Conservation (phyloP, 306 rosid genomes). For the Acacia crassicarpa region DNA sequence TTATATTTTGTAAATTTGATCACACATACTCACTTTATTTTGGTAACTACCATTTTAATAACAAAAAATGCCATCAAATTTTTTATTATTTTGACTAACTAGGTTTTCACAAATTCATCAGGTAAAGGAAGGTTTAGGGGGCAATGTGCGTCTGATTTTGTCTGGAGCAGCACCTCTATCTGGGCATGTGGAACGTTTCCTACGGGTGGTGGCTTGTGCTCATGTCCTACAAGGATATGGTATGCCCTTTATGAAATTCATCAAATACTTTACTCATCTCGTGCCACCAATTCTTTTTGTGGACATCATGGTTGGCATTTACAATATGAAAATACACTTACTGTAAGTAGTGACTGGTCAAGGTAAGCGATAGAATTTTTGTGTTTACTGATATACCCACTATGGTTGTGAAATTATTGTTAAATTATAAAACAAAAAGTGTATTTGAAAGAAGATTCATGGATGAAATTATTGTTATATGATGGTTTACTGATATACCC, state of each 20-base stretch:
- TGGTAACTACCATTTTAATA: neutral
- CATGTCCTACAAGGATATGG: conserved; percentile 98
- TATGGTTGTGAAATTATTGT: neutral
- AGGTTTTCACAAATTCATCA: conserved; percentile 38
- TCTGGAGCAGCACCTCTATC: conserved; percentile 98
- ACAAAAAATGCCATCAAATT: conserved; percentile 1
- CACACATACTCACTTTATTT: neutral
- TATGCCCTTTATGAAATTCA: conserved; percentile 32
- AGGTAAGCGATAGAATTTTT: neutral
- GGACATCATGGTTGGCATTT: neutral
- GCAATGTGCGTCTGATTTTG: conserved; percentile 78
- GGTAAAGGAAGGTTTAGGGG: conserved; percentile 92
- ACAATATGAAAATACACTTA: neutral
- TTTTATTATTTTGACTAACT: neutral
- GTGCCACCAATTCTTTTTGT: neutral
- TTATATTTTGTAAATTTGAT: conserved; percentile 10
- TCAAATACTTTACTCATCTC: neutral
- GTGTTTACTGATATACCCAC: neutral
- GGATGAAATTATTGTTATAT: neutral
- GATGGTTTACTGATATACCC: neutral
- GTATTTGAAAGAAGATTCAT: neutral
- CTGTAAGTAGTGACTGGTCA: neutral
- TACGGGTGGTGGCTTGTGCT: conserved; percentile 87
- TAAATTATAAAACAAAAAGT: neutral
- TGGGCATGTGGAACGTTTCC: conserved; percentile 71